Conservation (phyloP, 345 rosid genomes). For the Salix viminalis region DNA sequence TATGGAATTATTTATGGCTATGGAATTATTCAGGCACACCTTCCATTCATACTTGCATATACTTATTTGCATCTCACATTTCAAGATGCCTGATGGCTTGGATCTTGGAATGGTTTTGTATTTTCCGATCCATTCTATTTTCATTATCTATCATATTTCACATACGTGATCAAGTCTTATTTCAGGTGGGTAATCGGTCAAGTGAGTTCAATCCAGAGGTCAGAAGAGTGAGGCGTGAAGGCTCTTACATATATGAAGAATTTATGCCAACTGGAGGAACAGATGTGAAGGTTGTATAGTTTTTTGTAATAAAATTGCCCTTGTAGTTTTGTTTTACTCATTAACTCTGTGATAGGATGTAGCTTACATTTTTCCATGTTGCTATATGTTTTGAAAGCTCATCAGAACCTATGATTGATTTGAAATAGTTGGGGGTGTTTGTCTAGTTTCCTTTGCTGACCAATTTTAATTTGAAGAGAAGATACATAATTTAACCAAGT, state of each 20-base stretch:
- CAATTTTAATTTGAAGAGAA: not conserved
- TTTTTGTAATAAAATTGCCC: not conserved
- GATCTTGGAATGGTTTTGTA: not conserved
- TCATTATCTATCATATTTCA: not conserved
- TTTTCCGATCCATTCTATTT: not conserved
- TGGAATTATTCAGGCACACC: not conserved
- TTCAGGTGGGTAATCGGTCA: conserved; percentile 90
- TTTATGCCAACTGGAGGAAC: conserved; percentile 99
- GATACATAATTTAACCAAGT: not conserved
- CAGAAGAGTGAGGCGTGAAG: conserved; percentile 97
- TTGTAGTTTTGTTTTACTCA: not conserved
- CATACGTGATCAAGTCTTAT: conserved; percentile 1
- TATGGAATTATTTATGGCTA: conserved; percentile 1
- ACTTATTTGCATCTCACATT: not conserved
- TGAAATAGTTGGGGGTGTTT: not conserved
- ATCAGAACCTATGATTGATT: not conserved
- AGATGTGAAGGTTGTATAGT: conserved; percentile 83
- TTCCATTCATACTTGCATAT: not conserved
- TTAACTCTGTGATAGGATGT: not conserved
- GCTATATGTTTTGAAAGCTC: not conserved
- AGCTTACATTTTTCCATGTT: not conserved
- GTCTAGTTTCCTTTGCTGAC: not conserved
- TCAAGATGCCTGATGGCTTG: not conserved
- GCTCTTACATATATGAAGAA: conserved; percentile 97
- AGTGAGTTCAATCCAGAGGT: conserved; percentile 99